These are phyloP conservation scores for Aureobasidium melanogenum DNA, from an alignment of 2,329 filamentous ascomycete species.

Conservation along the genomic window DNA sequence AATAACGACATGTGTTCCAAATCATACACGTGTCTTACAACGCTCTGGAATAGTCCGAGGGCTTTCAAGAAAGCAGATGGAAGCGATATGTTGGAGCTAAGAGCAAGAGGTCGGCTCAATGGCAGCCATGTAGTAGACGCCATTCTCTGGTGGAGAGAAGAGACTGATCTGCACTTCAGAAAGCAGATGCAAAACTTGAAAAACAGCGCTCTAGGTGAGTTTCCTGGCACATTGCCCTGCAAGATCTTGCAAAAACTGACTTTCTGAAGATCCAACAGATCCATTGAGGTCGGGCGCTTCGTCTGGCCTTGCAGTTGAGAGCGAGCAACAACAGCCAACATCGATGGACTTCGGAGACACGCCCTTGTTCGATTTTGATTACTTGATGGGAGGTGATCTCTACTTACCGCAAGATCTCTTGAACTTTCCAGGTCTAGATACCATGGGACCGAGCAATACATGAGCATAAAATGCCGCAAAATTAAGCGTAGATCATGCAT, in stretches of 20 bases:
- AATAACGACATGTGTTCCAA: neutral
- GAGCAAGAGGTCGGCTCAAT: neutral
- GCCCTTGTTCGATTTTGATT: neutral
- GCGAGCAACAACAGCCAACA: neutral
- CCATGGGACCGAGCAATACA: neutral
- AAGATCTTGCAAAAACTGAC: neutral
- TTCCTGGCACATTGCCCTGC: neutral
- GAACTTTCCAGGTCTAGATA: neutral
- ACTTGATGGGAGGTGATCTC: neutral
- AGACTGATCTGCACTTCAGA: neutral
- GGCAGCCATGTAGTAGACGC: neutral
- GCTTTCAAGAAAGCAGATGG: slow-evolving; percentile 5
- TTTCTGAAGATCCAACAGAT: neutral
- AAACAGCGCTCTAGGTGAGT: neutral
- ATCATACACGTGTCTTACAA: neutral
- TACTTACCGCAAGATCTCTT: neutral
- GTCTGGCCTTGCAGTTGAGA: neutral
- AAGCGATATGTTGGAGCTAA: neutral
- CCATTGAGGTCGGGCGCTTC: neutral
- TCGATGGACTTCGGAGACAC: neutral
- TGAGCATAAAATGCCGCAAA: too few species aligned
- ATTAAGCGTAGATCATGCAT: neutral
- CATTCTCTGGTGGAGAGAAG: neutral
- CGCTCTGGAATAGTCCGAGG: neutral
- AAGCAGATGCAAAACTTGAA: neutral